A percentile compares a stretch with the other conserved stretches of the same genome.
Conservation (phyloP, 805 yeast species). For the Teunomyces pallodes region DNA sequence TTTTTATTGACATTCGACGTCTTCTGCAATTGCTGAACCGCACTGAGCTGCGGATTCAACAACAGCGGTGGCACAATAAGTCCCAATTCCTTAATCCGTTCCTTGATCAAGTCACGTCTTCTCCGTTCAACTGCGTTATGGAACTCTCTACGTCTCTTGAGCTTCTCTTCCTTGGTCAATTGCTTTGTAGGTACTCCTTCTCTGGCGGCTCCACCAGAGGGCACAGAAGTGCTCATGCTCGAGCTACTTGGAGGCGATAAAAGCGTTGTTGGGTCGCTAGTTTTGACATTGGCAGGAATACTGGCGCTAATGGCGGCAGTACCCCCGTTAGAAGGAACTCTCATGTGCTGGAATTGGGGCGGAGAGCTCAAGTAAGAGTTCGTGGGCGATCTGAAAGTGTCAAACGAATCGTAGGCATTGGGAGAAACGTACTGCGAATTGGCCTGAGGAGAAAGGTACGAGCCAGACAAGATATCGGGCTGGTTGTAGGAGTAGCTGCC, state of each 20-base stretch:
- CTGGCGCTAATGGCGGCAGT: conserved; percentile 17
- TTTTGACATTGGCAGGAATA: conserved; percentile 18
- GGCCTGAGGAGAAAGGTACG: conserved; percentile 36
- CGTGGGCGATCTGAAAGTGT: conserved; percentile 36
- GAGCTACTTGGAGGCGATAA: conserved; percentile 25
- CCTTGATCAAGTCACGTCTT: conserved; percentile 87
- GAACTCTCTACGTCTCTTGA: conserved; percentile 77
- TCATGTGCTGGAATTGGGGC: conserved; percentile 21
- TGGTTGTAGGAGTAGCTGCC: conserved; percentile 22
- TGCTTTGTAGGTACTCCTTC: conserved; percentile 29
- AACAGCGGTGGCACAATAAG: conserved; percentile 75
- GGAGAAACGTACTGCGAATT: conserved; percentile 33
- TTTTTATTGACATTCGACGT: conserved; percentile 25
- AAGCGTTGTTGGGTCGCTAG: conserved; percentile 4
- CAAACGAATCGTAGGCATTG: conserved; percentile 27
- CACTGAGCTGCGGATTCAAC: conserved; percentile 45
- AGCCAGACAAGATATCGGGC: conserved; percentile 23
- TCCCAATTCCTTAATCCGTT: conserved; percentile 81
- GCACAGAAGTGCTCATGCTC: conserved; percentile 32
- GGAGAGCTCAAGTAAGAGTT: conserved; percentile 37
- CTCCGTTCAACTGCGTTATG: conserved; percentile 95
- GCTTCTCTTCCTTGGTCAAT: conserved; percentile 62
- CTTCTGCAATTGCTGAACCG: conserved; percentile 41
- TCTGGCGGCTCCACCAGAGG: conserved; percentile 10
- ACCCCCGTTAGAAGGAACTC: conserved; percentile 9